Conservation (phyloP, 371 early-diverging fungal genomes). For the Synchytrium microbalum region DNA sequence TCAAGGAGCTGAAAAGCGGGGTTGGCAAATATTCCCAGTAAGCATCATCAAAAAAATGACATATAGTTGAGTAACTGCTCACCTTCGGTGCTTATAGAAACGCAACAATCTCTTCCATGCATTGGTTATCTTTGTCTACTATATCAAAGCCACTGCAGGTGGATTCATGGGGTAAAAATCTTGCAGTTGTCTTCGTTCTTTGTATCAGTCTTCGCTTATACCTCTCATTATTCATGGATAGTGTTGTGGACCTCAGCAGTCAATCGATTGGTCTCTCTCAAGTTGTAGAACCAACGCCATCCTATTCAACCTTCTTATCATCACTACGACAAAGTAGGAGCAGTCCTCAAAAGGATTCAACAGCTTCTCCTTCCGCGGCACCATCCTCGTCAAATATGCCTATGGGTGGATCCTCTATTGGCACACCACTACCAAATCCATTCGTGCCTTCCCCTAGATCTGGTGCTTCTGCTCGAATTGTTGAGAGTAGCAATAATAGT, state of each 20-base stretch:
- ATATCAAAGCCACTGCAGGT: conserved; percentile 18
- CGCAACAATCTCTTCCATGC: conserved; percentile 32
- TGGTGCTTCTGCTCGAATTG: conserved; percentile 20
- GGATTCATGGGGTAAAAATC: conserved; percentile 25
- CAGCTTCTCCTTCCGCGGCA: too few relatives aligned
- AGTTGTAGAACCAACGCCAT: background rate
- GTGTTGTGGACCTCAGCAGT: background rate
- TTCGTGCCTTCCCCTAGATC: background rate
- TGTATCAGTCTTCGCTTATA: background rate
- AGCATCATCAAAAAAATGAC: background rate
- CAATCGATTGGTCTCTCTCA: background rate
- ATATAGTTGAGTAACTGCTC: background rate
- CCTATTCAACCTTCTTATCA: background rate
- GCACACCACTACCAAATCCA: background rate
- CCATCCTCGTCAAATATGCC: too few relatives aligned
- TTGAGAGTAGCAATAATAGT: background rate
- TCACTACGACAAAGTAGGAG: background rate
- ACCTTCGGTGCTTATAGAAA: conserved; percentile 11
- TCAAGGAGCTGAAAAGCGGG: background rate
- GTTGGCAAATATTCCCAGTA: background rate
- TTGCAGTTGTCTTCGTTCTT: background rate
- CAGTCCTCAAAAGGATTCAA: too few relatives aligned
- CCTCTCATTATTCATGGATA: too few relatives aligned
- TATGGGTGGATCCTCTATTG: background rate
- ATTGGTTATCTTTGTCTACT: conserved; percentile 24